phyloP scores from a whole-genome alignment of 208 protist genomes.

The Wallacemonas collosoma region DNA sequence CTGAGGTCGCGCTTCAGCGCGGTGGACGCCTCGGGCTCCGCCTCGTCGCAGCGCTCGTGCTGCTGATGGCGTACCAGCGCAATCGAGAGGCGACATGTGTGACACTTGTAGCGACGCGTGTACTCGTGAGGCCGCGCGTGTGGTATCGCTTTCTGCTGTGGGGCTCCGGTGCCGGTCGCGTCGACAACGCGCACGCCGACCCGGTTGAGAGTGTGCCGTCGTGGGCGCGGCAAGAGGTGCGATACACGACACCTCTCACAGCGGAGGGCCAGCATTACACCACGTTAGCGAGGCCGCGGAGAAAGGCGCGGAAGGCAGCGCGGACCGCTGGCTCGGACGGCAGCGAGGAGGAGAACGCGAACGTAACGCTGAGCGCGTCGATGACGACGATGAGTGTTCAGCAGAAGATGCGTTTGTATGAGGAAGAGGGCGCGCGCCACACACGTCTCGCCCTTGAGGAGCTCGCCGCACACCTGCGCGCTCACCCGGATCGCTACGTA shows the following conservation, averaged over 20 bases:
- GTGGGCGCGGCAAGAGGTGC: constrained; percentile 24
- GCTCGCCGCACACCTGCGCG: constrained; percentile 49
- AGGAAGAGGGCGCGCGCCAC: constrained; percentile 44
- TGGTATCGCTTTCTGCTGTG: constrained; percentile 22
- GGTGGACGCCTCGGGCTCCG: constrained; percentile 40
- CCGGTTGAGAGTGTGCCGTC: constrained; percentile 30
- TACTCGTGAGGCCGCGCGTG: constrained; percentile 15
- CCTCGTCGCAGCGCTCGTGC: neutral
- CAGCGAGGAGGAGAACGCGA: neutral
- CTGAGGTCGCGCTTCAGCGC: constrained; percentile 23
- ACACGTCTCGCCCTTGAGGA: constrained; percentile 60
- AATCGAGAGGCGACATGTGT: constrained; percentile 52
- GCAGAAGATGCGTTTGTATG: constrained; percentile 43
- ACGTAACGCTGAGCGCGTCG: neutral
- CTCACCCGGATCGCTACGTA: constrained; percentile 47
- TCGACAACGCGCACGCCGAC: constrained; percentile 31
- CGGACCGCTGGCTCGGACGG: neutral
- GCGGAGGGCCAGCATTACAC: constrained; percentile 23
- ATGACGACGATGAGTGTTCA: neutral
- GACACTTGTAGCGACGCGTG: neutral
- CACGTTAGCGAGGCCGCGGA: neutral
- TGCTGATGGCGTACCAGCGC: constrained; percentile 18
- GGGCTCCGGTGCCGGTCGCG: constrained; percentile 13
- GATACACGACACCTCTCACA: constrained; percentile 23
- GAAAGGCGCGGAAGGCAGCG: neutral